Evolutionary conservation across 1,284 basidiomycete species (phyloP), one percentile per base, ranked within the genome.

Genomic region (Nidula niveotomentosa): DNA sequence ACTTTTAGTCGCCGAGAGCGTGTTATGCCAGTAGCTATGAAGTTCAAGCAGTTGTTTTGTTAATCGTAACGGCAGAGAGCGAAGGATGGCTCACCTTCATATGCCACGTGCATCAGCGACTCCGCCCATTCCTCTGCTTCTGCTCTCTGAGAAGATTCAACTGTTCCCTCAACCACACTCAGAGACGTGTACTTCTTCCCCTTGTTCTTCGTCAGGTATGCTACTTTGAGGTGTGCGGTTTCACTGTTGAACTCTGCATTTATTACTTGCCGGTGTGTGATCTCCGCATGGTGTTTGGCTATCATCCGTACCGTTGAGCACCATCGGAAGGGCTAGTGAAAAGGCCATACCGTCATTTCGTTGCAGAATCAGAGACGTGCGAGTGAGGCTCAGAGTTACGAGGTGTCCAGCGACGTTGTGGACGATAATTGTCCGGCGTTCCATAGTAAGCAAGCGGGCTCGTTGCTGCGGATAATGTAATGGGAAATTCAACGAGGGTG

Each of bases 1-100:
- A 98, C 77, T 56, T 86, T 81, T 18, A 94, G 71, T 35, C 66
- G 64, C 45, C 76, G 66, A 41, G 60, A 64, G 8, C 78, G 84
- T 56, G 80, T 76, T 17, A 83, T 67, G 23, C 77, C 89, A 83
- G 61, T 51, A 54, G 56, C 70, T 71, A 36, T 49, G 49, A 52
- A 54, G 49, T 58, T 13, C 50, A 36, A 54, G 52, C 30, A 49
- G 36, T 49, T 41, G 36, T 33, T 48, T n/a, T 34, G 33, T 4
- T 36, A 6, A 45, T 34, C 39, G 33, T 51, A 52, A 39, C 51
- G 39, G 50, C 33, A 34, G 36, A 59, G 49, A 33, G 49, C 18
- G 15, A 30, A 17, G 17, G 49, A 46, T 53, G 64, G 17, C 75
- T 56, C 56, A 90, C 90, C 85, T 60, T 76, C 71, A 66, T 94